phyloP scores from a whole-genome alignment of 164 flowering plant genomes.

The Tetrastigma voinierianum region DNA sequence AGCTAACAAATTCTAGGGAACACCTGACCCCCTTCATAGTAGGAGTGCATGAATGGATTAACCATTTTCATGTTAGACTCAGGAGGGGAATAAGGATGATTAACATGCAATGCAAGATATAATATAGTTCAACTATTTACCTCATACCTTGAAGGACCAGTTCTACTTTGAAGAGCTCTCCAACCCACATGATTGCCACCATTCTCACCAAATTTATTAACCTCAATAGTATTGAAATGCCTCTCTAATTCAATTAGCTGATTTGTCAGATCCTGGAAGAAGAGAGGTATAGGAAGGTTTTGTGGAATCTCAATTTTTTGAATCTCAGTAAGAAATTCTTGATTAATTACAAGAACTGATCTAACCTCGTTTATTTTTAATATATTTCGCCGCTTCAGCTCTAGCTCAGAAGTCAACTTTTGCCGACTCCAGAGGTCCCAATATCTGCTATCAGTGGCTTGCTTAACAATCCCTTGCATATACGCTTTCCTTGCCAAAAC shows the following conservation, averaged over 20 bases:
- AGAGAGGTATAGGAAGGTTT: not conserved
- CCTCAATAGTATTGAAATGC: conserved; percentile 84
- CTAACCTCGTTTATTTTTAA: conserved; percentile 61
- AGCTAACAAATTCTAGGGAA: too few relatives aligned
- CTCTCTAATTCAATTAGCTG: conserved; percentile 78
- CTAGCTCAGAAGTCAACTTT: conserved; percentile 82
- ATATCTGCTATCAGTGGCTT: conserved; percentile 71
- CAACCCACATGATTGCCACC: conserved; percentile 28
- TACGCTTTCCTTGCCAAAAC: conserved; percentile 74
- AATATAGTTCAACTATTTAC: not conserved
- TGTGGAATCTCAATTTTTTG: not conserved
- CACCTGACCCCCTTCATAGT: too few relatives aligned
- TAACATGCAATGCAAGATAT: too few relatives aligned
- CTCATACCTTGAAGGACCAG: conserved; percentile 63
- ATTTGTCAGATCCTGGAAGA: conserved; percentile 63
- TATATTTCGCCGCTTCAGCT: conserved; percentile 57
- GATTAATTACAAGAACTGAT: not conserved
- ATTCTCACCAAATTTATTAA: conserved; percentile 64
- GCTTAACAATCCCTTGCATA: conserved; percentile 78
- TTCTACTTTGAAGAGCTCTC: conserved; percentile 33
- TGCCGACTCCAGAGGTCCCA: conserved; percentile 86
- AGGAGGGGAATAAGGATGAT: too few relatives aligned
- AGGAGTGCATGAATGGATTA: too few relatives aligned
- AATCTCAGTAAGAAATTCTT: not conserved
- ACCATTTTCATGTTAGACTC: too few relatives aligned